phyloP scores from a whole-genome alignment of 2,329 filamentous ascomycete genomes.

The Escovopsis sp. region DNA sequence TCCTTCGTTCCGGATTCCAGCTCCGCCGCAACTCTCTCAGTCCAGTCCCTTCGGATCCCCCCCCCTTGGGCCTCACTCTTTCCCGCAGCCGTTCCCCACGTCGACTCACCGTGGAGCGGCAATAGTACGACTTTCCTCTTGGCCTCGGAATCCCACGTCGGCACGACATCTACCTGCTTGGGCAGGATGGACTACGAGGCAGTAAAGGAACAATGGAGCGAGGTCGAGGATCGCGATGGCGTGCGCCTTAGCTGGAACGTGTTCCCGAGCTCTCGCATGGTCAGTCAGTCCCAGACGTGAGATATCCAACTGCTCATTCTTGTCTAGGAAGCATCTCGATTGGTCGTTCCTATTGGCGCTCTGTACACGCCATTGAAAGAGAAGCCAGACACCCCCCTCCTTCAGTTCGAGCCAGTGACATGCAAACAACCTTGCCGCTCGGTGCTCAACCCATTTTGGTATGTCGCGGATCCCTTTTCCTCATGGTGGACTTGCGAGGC shows the following conservation, averaged over 20 bases:
- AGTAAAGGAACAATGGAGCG: slow-evolving; percentile 90
- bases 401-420: slow-evolving; percentile 92
- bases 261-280: slow-evolving; percentile 96
- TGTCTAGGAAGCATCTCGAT: slow-evolving; percentile 70
- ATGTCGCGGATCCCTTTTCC: slow-evolving; percentile 17
- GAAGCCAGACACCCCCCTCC: slow-evolving; percentile 72
- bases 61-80: no score
- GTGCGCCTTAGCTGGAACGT: slow-evolving; percentile 97
- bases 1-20: neutral
- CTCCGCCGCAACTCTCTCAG: neutral
- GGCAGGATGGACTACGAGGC: slow-evolving; percentile 73
- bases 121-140: no score
- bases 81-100: no score
- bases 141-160: no score
- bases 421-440: slow-evolving; percentile 95
- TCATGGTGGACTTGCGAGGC: neutral
- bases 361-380: slow-evolving; percentile 94
- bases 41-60: no score
- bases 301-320: neutral
- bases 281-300: slow-evolving; percentile 24
- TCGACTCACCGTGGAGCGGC: no score
- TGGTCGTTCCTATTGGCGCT: slow-evolving; percentile 91
- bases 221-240: slow-evolving; percentile 92
- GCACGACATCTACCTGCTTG: neutral
- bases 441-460: slow-evolving; percentile 96